Conservation (phyloP, 129 eudicot species). For the Kitagawia praeruptora region DNA sequence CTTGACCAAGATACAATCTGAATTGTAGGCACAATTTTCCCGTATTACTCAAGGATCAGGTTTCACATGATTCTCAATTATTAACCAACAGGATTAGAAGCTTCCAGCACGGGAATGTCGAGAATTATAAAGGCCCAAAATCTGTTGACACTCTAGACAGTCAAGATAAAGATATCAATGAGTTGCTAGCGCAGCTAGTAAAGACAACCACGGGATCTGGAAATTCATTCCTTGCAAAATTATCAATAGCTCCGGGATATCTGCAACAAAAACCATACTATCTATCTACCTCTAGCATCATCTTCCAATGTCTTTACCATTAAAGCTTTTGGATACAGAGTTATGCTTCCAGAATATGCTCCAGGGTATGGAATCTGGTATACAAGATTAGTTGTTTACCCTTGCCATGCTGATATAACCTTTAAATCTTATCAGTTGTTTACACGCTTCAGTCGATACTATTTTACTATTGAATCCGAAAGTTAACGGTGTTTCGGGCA, state of each 20-base stretch:
- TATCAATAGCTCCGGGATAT: conserved; percentile 60
- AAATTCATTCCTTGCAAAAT: conserved; percentile 55
- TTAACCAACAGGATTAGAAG: conserved; percentile 38
- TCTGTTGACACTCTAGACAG: conserved; percentile 28
- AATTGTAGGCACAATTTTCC: neutral
- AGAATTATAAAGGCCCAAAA: conserved; percentile 24
- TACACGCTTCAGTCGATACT: too few species aligned
- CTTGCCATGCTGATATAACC: neutral
- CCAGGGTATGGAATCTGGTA: conserved; percentile 59
- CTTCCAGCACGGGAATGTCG: conserved; percentile 38
- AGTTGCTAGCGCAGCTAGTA: conserved; percentile 24
- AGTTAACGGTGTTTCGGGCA: conserved; percentile 8
- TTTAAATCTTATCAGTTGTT: neutral
- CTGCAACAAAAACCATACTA: conserved; percentile 50
- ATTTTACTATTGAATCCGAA: conserved; percentile 10
- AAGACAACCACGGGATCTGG: conserved; percentile 29
- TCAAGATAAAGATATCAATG: conserved; percentile 28
- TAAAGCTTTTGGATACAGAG: conserved; percentile 65
- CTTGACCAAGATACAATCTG: neutral
- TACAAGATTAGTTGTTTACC: neutral
- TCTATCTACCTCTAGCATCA: conserved; percentile 56
- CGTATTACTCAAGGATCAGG: neutral
- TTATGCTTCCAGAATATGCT: conserved; percentile 79
- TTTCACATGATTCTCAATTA: conserved; percentile 2
- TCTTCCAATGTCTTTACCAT: conserved; percentile 46